phyloP scores from a whole-genome alignment of 768 basidiomycete species.

The Tricholoma hemisulphureum region DNA sequence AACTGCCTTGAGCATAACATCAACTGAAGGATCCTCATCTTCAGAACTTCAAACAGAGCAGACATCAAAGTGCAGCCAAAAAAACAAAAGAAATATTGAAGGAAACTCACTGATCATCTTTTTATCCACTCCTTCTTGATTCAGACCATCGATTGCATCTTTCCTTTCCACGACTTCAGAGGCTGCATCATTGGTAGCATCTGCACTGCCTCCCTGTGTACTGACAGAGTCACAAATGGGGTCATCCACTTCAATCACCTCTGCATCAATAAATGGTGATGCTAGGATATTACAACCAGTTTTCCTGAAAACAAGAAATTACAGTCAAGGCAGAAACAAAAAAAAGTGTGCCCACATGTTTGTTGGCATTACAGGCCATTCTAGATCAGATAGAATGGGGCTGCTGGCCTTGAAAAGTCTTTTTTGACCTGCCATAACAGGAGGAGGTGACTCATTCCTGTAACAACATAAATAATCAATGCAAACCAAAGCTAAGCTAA shows the following conservation, averaged over 20 bases:
- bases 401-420: neutral
- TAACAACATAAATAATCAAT: neutral
- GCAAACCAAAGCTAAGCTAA: neutral
- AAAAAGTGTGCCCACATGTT: neutral
- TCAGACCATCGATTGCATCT: neutral
- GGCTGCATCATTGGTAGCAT: neutral
- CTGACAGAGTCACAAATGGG: neutral
- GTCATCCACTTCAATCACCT: neutral
- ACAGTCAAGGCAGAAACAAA: neutral
- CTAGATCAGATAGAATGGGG: neutral
- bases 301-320: neutral
- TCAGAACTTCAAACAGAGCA: neutral
- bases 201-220: neutral
- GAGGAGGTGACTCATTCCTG: neutral
- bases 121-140: neutral
- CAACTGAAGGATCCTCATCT: neutral
- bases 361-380: neutral
- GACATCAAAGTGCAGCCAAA: neutral
- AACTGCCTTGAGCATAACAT: neutral
- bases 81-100: neutral
- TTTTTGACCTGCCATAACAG: neutral
- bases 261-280: neutral
- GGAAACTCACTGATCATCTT: neutral
- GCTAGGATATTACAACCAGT: neutral
- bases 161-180: neutral